A percentile compares a stretch with the other conserved stretches of the same genome.
These are phyloP conservation scores for Platismatia glauca DNA, from an alignment of 495 filamentous ascomycete species.

Conservation along the genomic window DNA sequence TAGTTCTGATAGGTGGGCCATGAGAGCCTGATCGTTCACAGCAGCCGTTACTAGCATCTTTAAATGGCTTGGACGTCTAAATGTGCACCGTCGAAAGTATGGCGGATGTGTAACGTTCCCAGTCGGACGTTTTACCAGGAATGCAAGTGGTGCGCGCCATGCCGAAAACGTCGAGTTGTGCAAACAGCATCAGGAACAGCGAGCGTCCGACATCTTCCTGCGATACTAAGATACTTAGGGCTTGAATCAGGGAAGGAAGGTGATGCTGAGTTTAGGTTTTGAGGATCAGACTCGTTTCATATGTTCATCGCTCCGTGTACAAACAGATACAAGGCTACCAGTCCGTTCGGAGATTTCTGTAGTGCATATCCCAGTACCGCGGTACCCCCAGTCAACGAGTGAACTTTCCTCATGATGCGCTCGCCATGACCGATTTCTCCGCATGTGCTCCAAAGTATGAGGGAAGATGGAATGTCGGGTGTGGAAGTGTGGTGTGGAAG, in stretches of 20 bases:
- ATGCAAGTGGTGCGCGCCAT: constrained; percentile 6
- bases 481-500: neutral
- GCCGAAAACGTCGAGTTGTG: constrained; percentile 10
- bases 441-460: neutral
- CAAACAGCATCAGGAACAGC: neutral
- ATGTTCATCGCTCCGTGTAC: neutral
- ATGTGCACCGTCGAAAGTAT: neutral
- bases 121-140: constrained; percentile 12
- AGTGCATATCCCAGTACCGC: constrained; percentile 7
- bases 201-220: neutral
- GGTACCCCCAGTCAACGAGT: constrained; percentile 5
- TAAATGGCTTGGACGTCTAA: neutral
- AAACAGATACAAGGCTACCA: neutral
- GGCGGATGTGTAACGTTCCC: constrained; percentile 8
- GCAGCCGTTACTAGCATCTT: neutral
- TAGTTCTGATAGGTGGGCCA: neutral
- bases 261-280: neutral
- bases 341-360: neutral
- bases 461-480: neutral
- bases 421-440: neutral
- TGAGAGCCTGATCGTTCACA: neutral
- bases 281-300: neutral
- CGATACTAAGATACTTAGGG: too few relatives aligned
- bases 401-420: neutral
- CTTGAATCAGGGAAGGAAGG: neutral